phyloP scores from a whole-genome alignment of 1,284 basidiomycete species.

The Tetrapyrgos nigripes region DNA sequence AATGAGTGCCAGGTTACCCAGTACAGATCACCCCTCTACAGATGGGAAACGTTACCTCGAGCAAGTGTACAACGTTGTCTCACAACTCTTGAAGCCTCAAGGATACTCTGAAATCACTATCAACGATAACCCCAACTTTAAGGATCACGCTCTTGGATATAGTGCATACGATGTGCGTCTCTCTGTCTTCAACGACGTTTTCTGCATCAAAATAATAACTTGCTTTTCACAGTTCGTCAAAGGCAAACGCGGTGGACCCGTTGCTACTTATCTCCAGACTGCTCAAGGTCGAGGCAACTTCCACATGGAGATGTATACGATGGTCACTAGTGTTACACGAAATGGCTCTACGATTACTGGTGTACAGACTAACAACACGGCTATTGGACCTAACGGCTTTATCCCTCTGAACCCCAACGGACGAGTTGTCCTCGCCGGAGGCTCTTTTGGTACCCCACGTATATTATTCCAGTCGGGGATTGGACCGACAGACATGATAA shows the following conservation, averaged over 20 bases:
- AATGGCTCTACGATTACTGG: slow-evolving; percentile 64
- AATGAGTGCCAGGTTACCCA: slow-evolving; percentile 57
- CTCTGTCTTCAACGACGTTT: not conserved
- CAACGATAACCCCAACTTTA: slow-evolving; percentile 59
- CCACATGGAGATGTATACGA: slow-evolving; percentile 52
- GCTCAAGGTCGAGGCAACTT: slow-evolving; percentile 61
- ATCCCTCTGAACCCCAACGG: slow-evolving; percentile 62
- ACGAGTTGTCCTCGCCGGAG: slow-evolving; percentile 65
- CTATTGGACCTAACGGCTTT: slow-evolving; percentile 58
- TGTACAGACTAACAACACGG: slow-evolving; percentile 65
- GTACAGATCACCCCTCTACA: slow-evolving; percentile 63
- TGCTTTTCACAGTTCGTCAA: slow-evolving; percentile 50
- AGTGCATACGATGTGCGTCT: slow-evolving; percentile 53
- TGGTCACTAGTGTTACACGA: slow-evolving; percentile 60
- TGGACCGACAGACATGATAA: slow-evolving; percentile 65
- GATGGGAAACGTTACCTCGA: slow-evolving; percentile 68
- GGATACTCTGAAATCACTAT: slow-evolving; percentile 60
- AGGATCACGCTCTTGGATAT: slow-evolving; percentile 68
- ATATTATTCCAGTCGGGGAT: slow-evolving; percentile 71
- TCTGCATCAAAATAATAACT: not conserved
- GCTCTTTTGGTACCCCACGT: slow-evolving; percentile 61
- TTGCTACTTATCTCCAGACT: slow-evolving; percentile 65
- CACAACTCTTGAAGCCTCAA: slow-evolving; percentile 49
- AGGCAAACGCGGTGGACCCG: slow-evolving; percentile 65
- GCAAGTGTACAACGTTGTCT: slow-evolving; percentile 52